phyloP scores from a whole-genome alignment of 2,329 filamentous ascomycete genomes.

The Emydomyces testavorans region DNA sequence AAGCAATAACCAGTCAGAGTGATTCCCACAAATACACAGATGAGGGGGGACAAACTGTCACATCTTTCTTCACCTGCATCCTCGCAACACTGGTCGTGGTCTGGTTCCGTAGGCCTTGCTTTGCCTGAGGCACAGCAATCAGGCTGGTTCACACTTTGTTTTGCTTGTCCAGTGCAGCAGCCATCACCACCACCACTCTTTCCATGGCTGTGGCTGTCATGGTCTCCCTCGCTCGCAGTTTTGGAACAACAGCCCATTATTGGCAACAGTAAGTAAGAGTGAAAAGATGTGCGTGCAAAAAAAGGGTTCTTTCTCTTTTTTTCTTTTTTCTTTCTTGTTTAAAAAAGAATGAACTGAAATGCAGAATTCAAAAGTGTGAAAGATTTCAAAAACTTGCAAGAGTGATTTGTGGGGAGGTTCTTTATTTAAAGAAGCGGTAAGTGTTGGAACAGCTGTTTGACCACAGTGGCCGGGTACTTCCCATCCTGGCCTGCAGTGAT shows the following conservation, averaged over 20 bases:
- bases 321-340: not conserved
- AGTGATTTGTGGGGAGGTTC: not conserved
- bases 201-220: not conserved
- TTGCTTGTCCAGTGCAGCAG: not conserved
- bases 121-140: not conserved
- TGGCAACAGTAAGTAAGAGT: no score
- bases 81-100: constrained; percentile 4
- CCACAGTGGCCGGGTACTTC: not conserved
- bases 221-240: constrained; percentile 36
- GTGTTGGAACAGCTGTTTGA: constrained; percentile 2
- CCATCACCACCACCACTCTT: not conserved
- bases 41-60: constrained; percentile 7
- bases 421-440: not conserved
- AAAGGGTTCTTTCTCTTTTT: no score
- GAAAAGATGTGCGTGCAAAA: no score
- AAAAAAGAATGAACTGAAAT: not conserved
- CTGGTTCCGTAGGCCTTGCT: not conserved
- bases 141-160: not conserved
- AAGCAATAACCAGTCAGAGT: constrained; percentile 4
- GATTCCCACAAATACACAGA: not conserved
- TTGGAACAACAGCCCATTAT: constrained; percentile 65
- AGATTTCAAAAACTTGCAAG: not conserved
- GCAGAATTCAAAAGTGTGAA: not conserved
- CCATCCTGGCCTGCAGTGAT: not conserved
- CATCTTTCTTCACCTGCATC: constrained; percentile 3